Percentiles rank a stretch among this genome's conserved stretches.
phyloP scores from a whole-genome alignment of 768 basidiomycete species.

The Baorangia bicolor region DNA sequence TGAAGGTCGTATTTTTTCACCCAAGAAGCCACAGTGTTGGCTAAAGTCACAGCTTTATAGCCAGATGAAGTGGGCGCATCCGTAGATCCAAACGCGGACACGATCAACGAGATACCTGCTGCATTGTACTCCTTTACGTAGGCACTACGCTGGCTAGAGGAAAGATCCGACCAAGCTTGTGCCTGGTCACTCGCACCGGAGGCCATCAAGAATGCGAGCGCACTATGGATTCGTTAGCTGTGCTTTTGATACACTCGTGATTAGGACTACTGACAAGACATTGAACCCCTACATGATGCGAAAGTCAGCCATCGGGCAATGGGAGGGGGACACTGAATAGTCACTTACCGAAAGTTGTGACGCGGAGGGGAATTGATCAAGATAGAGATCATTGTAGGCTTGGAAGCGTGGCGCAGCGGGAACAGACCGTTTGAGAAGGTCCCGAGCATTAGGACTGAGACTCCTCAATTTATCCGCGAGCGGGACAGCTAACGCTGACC shows the following conservation, averaged over 20 bases:
- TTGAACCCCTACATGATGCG: constrained; percentile 24
- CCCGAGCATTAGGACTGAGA: not conserved
- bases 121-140: constrained; percentile 47
- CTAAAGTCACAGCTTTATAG: constrained; percentile 19
- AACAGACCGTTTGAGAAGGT: not conserved
- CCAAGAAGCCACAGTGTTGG: constrained; percentile 40
- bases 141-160: constrained; percentile 35
- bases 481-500: not conserved
- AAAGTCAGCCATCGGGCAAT: not conserved
- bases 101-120: constrained; percentile 55
- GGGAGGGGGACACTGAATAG: not conserved
- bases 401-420: not conserved
- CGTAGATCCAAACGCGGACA: constrained; percentile 48
- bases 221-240: not conserved
- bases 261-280: constrained; percentile 26
- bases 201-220: not conserved
- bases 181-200: not conserved
- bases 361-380: not conserved
- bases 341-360: not conserved
- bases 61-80: constrained; percentile 34
- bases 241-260: constrained; percentile 12
- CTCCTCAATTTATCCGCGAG: not conserved
- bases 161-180: constrained; percentile 36
- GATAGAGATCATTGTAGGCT: not conserved
- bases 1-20: constrained; percentile 46